Evolutionary conservation across 352 stramenopile genomes (phyloP), one percentile per base, ranked within the genome.

Genomic region (Phytophthora litchii): DNA sequence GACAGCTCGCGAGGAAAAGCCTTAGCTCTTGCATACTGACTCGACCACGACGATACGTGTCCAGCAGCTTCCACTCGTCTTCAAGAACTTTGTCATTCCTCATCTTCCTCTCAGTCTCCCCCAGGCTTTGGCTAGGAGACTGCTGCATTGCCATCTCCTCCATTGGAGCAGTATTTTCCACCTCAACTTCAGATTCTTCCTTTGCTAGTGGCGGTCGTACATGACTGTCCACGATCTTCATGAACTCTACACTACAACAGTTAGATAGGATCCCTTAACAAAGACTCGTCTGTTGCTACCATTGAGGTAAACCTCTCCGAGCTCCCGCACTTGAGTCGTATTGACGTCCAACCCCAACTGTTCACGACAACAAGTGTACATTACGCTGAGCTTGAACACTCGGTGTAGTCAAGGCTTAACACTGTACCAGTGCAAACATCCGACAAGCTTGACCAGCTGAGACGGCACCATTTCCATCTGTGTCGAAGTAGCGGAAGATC

Each of bases 401-500:
- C 7, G 10, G n/a, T 37, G n/a, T n/a, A n/a, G n/a, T n/a, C n/a
- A n/a, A n/a, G 4, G 6, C 16, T 4, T 31, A 8, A 0, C 10
- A 25, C 17, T 49, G 27, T 46, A 91, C 82, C 47, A 92, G 57
- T 3, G 70, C 60, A 40, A 92, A 89, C 54, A 90, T 87, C 16
- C 80, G 74, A 13, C 74, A 80, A 0, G 74, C 78, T 62, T 89
- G 78, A n/a, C 71, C 57, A 3, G 83, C 70, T 16, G 72, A 77
- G 31, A 92, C 66, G 17, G 71, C 78, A 31, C 83, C 83, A 23
- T 90, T 76, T 38, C 59, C 60, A 62, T 90, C 74, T 16, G 80
- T 87, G 61, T 90, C 83, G 47, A 88, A 90, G 70, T 75, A 92
- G 20, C 78, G 71, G 50, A 92, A 92, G 43, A 92, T 84, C 83